phyloP scores from a whole-genome alignment of 495 filamentous ascomycete species.

The Hypomontagnella submonticulosa region DNA sequence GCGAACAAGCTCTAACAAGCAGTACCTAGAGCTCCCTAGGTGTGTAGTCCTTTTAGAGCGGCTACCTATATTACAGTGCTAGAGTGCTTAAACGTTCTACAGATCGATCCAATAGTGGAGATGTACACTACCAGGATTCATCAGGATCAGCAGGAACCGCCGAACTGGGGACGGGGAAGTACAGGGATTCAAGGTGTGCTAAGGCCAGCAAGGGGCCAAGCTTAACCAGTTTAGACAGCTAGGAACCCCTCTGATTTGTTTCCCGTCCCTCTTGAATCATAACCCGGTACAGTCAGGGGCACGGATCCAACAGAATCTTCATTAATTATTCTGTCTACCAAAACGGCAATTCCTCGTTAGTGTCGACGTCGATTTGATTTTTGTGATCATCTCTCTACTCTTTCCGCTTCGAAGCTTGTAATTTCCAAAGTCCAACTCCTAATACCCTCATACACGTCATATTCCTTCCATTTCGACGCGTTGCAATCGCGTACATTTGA shows the following conservation, averaged over 20 bases:
- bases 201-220: slow-evolving; percentile 11
- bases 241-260: slow-evolving; percentile 33
- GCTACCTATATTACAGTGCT: slow-evolving; percentile 16
- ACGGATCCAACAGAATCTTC: slow-evolving; percentile 5
- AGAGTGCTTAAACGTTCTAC: slow-evolving; percentile 33
- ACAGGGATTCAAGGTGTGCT: slow-evolving; percentile 23
- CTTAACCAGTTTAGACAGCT: not conserved
- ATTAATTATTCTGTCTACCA: not conserved
- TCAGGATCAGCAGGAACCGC: slow-evolving; percentile 44
- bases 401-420: too few species aligned
- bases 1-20: too few species aligned
- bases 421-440: too few species aligned
- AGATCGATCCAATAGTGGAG: slow-evolving; percentile 36
- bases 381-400: too few species aligned
- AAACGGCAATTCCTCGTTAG: not conserved
- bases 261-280: slow-evolving; percentile 14
- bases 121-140: slow-evolving; percentile 27
- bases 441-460: too few species aligned
- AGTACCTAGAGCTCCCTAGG: too few species aligned
- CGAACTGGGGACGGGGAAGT: slow-evolving; percentile 41
- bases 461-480: not conserved
- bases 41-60: not conserved
- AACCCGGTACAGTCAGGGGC: not conserved
- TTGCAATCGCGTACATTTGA: slow-evolving; percentile 5
- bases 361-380: not conserved